Conservation (phyloP, 148 eudicot genomes). For the Spergularia marina region DNA sequence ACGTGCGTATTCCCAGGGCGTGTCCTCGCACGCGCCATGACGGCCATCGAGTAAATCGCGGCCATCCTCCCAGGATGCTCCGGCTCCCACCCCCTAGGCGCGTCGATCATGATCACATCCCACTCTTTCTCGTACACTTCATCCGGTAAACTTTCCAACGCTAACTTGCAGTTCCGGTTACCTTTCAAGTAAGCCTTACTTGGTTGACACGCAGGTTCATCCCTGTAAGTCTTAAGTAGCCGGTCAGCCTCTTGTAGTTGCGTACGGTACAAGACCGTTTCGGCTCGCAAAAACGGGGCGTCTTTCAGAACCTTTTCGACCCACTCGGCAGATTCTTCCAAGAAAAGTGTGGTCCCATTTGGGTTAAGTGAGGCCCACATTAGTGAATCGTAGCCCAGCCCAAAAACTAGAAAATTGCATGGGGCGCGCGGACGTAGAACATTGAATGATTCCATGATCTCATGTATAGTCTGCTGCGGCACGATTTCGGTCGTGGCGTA, state of each 20-base stretch:
- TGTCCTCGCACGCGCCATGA: conserved; percentile 43
- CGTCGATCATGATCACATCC: conserved; percentile 56
- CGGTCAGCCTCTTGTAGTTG: conserved; percentile 27
- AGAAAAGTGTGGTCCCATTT: conserved; percentile 37
- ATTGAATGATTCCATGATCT: conserved; percentile 34
- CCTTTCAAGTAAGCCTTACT: conserved; percentile 14
- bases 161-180: conserved; percentile 26
- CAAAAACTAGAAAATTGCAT: conserved; percentile 43
- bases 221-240: conserved; percentile 21
- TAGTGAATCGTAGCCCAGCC: conserved; percentile 45
- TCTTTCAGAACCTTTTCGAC: conserved; percentile 23
- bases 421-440: conserved; percentile 24
- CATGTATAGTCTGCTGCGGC: conserved; percentile 38
- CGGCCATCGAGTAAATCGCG: conserved; percentile 45
- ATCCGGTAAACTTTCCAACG: conserved; percentile 27
- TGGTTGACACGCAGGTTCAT: conserved; percentile 33
- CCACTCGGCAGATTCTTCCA: conserved; percentile 45
- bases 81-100: conserved; percentile 37
- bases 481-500: conserved; percentile 40
- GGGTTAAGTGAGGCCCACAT: conserved; percentile 52
- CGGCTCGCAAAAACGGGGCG: conserved; percentile 32
- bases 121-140: conserved; percentile 47
- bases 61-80: conserved; percentile 49
- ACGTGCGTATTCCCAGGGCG: conserved; percentile 38
- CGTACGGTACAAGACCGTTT: conserved; percentile 37